phyloP scores from a whole-genome alignment of 2,329 filamentous ascomycete genomes.

The Acrocalymma vagum region DNA sequence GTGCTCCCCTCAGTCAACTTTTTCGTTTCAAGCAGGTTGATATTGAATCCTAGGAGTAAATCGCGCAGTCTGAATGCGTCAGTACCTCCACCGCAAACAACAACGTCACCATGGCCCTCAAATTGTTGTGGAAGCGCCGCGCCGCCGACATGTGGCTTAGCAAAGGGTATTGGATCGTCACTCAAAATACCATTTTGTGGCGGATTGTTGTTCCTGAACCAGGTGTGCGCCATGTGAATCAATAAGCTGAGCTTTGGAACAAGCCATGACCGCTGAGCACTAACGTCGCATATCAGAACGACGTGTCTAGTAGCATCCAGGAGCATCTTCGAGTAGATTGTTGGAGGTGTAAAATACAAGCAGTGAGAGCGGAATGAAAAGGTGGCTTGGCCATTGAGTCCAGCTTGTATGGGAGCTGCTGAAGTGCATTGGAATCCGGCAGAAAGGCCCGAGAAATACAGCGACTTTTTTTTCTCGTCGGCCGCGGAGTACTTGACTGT shows the following conservation, averaged over 20 bases:
- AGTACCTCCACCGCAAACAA: neutral
- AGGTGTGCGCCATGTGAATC: conserved; percentile 3
- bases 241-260: conserved; percentile 6
- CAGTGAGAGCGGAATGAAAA: conserved; percentile 1
- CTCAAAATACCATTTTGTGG: too few relatives aligned
- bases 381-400: too few relatives aligned
- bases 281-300: neutral
- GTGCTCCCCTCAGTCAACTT: neutral
- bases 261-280: neutral
- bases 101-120: too few relatives aligned
- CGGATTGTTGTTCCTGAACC: too few relatives aligned
- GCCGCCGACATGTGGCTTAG: conserved; percentile 1
- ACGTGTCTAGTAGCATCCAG: neutral
- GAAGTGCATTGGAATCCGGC: neutral
- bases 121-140: too few relatives aligned
- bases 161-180: conserved; percentile 1
- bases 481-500: conserved; percentile 1
- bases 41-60: conserved; percentile 1
- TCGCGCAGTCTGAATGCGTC: neutral
- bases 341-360: neutral
- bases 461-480: neutral
- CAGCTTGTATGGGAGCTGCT: too few relatives aligned
- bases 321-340: conserved; percentile 3
- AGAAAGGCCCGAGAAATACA: neutral
- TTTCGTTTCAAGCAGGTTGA: conserved; percentile 1